These are phyloP conservation scores for Calophaca sinica DNA, from an alignment of 306 rosid genomes.

Conservation along the genomic window DNA sequence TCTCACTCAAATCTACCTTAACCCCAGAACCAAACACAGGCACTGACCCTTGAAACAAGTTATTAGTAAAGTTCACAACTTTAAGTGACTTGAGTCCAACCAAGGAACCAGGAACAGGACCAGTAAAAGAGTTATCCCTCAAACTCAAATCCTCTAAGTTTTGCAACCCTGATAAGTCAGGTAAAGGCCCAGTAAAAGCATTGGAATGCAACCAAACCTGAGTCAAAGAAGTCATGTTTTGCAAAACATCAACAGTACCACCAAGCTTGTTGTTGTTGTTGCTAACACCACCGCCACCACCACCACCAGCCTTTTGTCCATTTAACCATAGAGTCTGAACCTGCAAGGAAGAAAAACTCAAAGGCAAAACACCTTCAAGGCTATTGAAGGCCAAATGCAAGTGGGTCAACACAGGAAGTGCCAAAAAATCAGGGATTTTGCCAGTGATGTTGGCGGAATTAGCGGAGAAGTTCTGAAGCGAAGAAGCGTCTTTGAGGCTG, in stretches of 20 bases:
- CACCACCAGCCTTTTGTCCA: conserved; percentile 60
- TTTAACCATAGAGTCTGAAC: conserved; percentile 78
- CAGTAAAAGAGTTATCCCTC: conserved; percentile 78
- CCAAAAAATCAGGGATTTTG: conserved; percentile 61
- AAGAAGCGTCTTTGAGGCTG: conserved; percentile 54
- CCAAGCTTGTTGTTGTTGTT: conserved; percentile 45
- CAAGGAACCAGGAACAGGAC: conserved; percentile 71
- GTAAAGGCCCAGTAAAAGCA: conserved; percentile 71
- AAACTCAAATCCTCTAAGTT: conserved; percentile 60
- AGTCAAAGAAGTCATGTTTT: conserved; percentile 69
- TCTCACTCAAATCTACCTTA: conserved; percentile 60
- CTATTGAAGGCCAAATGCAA: conserved; percentile 75
- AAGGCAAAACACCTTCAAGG: conserved; percentile 68
- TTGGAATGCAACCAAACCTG: conserved; percentile 83
- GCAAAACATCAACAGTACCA: conserved; percentile 61
- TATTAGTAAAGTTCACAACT: conserved; percentile 74
- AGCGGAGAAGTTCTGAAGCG: conserved; percentile 77
- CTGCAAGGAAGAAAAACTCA: conserved; percentile 54
- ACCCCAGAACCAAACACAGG: conserved; percentile 64
- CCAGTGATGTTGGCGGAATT: conserved; percentile 73
- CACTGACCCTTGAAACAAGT: conserved; percentile 70
- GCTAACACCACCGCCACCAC: no score
- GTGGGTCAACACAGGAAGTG: conserved; percentile 56
- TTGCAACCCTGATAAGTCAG: conserved; percentile 66
- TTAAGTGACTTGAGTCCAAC: conserved; percentile 56